Base-by-base conservation (phyloP, 139 green algal genomes). In the Spirogloea muscicola region DNA sequence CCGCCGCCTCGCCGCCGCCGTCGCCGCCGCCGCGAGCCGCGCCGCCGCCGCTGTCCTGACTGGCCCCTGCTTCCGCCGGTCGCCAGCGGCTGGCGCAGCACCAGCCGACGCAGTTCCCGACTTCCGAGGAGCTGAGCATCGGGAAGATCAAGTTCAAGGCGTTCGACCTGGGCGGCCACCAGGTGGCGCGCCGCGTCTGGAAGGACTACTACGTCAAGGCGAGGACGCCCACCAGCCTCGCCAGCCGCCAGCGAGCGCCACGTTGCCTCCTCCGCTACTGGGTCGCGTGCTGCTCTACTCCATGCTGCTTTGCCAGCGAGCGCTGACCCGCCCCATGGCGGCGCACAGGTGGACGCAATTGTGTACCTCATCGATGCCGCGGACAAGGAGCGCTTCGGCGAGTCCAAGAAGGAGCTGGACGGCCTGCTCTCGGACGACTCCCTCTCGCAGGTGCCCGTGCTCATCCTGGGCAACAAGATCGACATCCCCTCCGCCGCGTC, bases 201-300 rank as follows among this genome's bases (percentile, higher is more conserved):
- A 97, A 96, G 81, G 94, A 99, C 74, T 99, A 99, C 63, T 99
- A 97, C 79, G 94, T 95, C 27, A 96, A 97, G 88, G 94, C 99
- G 74, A 91, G 97, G 70, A 93, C 6, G 21, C 46, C 21, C 21
- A 21, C 21, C 46, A 55, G 46, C 46, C 21, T 55, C 46, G 46
- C 21, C 46, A 31, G 21, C 46, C 21, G 21, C 21, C 21, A 31
- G 21, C 21, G 21, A 31, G 21, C n/a, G 21, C n/a, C 46, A 55
- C n/a, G n/a, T 55, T 55, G n/a, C n/a, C n/a, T 21, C n/a, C n/a
- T 55, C n/a, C n/a, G 21, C n/a, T n/a, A 55, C 46, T 55, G 21
- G 21, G 21, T 21, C 46, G 21, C n/a, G 21, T 55, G 46, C 46
- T 21, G n/a, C n/a, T 55, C n/a, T n/a, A 31, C n/a, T 21, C n/a